Conservation (phyloP, 495 filamentous ascomycete genomes). For the Aspergillus taichungensis region DNA sequence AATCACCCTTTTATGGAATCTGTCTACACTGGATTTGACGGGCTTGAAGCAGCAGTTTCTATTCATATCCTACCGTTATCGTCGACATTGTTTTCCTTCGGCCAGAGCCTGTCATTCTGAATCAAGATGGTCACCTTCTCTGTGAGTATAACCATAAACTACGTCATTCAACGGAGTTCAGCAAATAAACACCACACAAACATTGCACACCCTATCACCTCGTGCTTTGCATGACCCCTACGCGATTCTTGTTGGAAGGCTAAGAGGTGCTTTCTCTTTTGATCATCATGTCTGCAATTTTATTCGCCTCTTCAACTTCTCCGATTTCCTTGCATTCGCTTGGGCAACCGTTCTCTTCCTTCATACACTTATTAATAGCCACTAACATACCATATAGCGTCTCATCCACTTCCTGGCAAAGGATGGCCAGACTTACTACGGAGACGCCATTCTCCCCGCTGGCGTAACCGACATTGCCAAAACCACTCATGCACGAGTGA, state of each 20-base stretch:
- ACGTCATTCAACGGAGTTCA: background rate
- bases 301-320: too few relatives aligned
- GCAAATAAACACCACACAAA: too few relatives aligned
- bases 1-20: too few relatives aligned
- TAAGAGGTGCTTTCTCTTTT: too few relatives aligned
- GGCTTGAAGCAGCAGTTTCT: background rate
- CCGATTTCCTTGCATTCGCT: too few relatives aligned
- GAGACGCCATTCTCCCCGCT: constrained; percentile 67
- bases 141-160: constrained; percentile 14
- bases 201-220: too few relatives aligned
- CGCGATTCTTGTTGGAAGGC: too few relatives aligned
- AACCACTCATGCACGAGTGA: constrained; percentile 56
- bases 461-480: constrained; percentile 59
- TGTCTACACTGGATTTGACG: too few relatives aligned
- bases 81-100: background rate
- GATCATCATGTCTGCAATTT: too few relatives aligned
- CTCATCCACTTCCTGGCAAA: constrained; percentile 72
- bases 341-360: background rate
- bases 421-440: constrained; percentile 71
- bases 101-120: too few relatives aligned
- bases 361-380: background rate
- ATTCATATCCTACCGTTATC: background rate
- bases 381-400: constrained; percentile 36
- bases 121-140: constrained; percentile 30
- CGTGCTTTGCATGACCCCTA: too few relatives aligned